phyloP scores from a whole-genome alignment of 352 stramenopile species.

The Phytophthora brassicae region DNA sequence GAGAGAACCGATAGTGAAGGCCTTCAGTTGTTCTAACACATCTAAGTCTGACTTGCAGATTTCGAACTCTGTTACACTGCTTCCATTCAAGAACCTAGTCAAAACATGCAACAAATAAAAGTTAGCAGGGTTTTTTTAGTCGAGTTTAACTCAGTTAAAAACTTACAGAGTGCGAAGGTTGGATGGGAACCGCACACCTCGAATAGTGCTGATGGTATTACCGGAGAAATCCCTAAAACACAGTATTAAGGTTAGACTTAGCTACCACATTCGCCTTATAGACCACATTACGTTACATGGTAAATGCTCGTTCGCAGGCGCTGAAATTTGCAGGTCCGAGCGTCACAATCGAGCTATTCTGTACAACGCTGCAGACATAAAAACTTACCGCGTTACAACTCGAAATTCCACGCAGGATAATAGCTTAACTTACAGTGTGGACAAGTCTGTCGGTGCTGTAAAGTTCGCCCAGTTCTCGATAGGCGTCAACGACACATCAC shows the following conservation, averaged over 20 bases:
- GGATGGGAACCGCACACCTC: constrained; percentile 31
- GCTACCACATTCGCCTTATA: background rate
- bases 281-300: constrained; percentile 18
- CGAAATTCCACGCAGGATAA: no score
- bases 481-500: constrained; percentile 25
- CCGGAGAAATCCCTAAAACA: constrained; percentile 28
- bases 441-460: constrained; percentile 30
- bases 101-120: background rate
- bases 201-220: constrained; percentile 30
- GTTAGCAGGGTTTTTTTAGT: background rate
- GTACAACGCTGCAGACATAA: constrained; percentile 15
- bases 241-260: background rate
- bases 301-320: constrained; percentile 29
- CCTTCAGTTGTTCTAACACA: constrained; percentile 27
- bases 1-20: constrained; percentile 23
- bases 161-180: constrained; percentile 30
- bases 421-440: constrained; percentile 28
- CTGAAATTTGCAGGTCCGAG: constrained; percentile 32
- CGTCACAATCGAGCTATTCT: constrained; percentile 18
- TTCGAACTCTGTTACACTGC: constrained; percentile 32
- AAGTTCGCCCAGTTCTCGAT: constrained; percentile 28
- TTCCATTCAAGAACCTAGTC: constrained; percentile 32
- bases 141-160: background rate
- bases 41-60: constrained; percentile 34
- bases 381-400: background rate